Percentiles rank a stretch among this genome's conserved stretches.
These are phyloP conservation scores for Hirsutella minnesotensis DNA, from an alignment of 2,329 filamentous ascomycete genomes.

Conservation along the genomic window DNA sequence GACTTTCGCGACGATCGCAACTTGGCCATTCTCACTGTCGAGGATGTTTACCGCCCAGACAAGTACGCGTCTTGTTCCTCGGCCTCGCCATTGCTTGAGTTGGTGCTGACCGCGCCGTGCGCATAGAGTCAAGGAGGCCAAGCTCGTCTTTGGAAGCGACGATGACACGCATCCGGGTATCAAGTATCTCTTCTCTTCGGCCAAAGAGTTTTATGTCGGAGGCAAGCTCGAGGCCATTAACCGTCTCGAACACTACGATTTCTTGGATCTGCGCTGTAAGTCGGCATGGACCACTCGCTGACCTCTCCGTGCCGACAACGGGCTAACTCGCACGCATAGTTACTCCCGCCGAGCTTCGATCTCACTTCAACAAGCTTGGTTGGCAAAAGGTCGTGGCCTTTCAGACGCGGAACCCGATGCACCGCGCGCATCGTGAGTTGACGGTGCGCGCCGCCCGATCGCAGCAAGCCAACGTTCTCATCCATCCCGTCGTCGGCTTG, in stretches of 20 bases:
- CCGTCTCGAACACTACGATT: conserved; percentile 96
- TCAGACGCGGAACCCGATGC: conserved; percentile 99
- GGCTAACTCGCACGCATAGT: conserved; percentile 33
- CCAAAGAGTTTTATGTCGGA: conserved; percentile 83
- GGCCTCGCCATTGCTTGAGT: not conserved
- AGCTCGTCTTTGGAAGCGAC: conserved; percentile 86
- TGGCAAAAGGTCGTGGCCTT: conserved; percentile 97
- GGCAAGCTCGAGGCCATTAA: conserved; percentile 94
- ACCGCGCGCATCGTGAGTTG: conserved; percentile 93
- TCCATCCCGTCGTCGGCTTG: conserved; percentile 95
- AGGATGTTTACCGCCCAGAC: conserved; percentile 91
- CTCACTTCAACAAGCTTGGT: conserved; percentile 98
- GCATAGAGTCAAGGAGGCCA: conserved; percentile 69
- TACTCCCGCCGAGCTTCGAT: conserved; percentile 85
- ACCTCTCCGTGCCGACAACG: not conserved
- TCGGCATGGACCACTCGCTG: conserved; percentile 3
- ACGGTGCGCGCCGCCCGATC: conserved; percentile 93
- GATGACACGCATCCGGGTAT: conserved; percentile 86
- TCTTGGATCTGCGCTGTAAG: conserved; percentile 87
- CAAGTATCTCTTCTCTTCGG: conserved; percentile 73
- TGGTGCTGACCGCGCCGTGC: not conserved
- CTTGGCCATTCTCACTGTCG: conserved; percentile 87
- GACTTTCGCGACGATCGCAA: conserved; percentile 96
- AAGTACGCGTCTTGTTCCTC: conserved; percentile 52
- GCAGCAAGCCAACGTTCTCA: conserved; percentile 95